Evolutionary conservation across 2,329 filamentous ascomycete genomes (phyloP).

Genomic region (Elsinoe ampelina): DNA sequence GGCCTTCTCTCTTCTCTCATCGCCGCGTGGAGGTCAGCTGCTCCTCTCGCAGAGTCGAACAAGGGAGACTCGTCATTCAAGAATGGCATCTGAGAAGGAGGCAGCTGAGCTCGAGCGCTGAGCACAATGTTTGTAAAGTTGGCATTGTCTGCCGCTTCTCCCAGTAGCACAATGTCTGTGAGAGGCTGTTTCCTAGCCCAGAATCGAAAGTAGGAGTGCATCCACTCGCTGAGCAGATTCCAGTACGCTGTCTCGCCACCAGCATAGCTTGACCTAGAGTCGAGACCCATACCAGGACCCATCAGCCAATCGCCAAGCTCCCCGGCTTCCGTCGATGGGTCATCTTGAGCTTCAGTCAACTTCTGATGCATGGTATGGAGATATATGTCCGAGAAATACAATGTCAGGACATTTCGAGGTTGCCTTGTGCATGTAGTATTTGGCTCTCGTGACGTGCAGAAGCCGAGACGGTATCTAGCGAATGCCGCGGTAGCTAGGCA

Average conservation of each 20-base stretch:
- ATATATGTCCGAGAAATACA: background rate
- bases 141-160: background rate
- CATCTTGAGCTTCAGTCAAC: background rate
- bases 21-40: background rate
- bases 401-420: background rate
- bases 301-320: background rate
- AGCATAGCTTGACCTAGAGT: background rate
- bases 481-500: background rate
- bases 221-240: conserved; percentile 3
- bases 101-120: background rate
- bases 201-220: background rate
- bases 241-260: conserved; percentile 1
- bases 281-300: background rate
- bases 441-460: background rate
- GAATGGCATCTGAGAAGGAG: background rate
- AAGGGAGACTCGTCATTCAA: background rate
- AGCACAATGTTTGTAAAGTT: background rate
- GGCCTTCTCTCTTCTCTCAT: background rate
- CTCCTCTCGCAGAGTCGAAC: background rate
- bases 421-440: conserved; percentile 6
- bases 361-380: background rate
- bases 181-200: background rate
- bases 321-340: background rate
- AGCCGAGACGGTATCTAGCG: conserved; percentile 3
- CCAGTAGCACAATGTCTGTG: background rate